Base-by-base conservation (phyloP, 1,284 basidiomycete genomes). In the Gastroboletus turbinatus region DNA sequence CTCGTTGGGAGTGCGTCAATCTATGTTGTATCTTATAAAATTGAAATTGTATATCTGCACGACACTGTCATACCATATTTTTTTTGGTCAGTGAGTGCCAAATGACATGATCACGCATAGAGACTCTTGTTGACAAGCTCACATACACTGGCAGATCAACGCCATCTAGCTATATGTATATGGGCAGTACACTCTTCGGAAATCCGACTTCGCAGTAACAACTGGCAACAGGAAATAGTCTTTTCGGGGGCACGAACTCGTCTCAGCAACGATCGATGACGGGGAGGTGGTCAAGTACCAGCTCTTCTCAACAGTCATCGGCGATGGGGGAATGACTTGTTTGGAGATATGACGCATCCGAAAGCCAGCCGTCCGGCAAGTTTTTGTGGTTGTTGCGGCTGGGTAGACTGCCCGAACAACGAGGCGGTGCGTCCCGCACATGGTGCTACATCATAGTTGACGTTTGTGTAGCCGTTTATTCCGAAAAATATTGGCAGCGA, bases 151-250 rank as follows among this genome's bases (percentile, higher is more conserved):
- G 27, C 27, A 29, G 8, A 19, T 25, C 11, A 10, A 19, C 17
- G 27, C 16, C 33, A 14, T 42, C 42, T 38, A 51, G 40, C 40
- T 3, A 64, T 64, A 25, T 29, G 10, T 10, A 6, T 10, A 29
- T 29, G 66, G 21, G 36, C 10, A 52, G 46, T 30, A 65, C 50
- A 23, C 47, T 63, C 50, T 67, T 64, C 25, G 66, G 55, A 47
- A 56, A 65, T n/a, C 19, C 66, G 40, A 38, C 52, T 14, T 17
- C 46, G 14, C 65, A 63, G 8, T 61, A 63, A 43, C 62, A 63
- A 23, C 52, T 46, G 0, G 38, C 53, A 30, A 46, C 60, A 4
- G 63, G 64, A 3, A 45, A 23, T n/a, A 35, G 13, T 44, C 16
- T 67, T n/a, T 64, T 66, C 9, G 62, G 63, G 36, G 27, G 38